Base-by-base conservation (phyloP, 768 basidiomycete genomes). In the Leccinellum rugosiceps region DNA sequence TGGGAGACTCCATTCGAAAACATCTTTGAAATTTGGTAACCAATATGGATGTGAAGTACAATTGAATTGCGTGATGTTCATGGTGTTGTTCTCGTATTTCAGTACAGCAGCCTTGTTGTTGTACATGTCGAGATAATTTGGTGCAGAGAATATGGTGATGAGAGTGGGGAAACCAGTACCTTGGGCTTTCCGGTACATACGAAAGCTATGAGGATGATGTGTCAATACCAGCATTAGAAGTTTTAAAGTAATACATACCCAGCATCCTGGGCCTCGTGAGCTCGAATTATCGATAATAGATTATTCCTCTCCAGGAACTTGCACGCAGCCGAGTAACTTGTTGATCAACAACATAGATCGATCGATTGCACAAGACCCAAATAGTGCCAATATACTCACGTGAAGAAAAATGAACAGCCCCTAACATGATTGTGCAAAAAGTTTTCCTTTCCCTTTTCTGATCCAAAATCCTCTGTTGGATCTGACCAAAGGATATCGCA, bases 1-100 rank as follows among this genome's bases (percentile, higher is more conserved):
- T 0, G 96, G 96, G 56, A 98, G 71, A 80, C 90, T 92, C 96
- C 95, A 98, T 11, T 94, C 96, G 70, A 98, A 98, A 30, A 93
- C 94, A 68, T 98, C 92, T 84, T 95, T 95, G 65, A 97, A 97
- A 75, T 97, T 97, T 0, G 95, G 95, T 30, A 98, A 72, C 93
- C 94, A 95, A 72, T 92, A 97, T 4, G 92, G 92, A 66, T 94
- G 92, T n/a, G 87, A 80, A 31, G 77, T 83, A 51, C 80, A 82
- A 68, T 88, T 87, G 65, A 90, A 94, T 70, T 94, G 92, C 56
- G 94, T 82, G 58, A 98, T 96, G 52, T 93, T 97, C 77, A 97
- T 94, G 55, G 91, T 94, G 75, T 94, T 95, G 73, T 94, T 94
- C 64, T 90, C 92, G 69, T 98, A 98, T 74, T 97, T 97, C 73